A percentile compares a stretch with the other conserved stretches of the same genome.
These are phyloP conservation scores for Cordyceps cicadae DNA, from an alignment of 2,329 filamentous ascomycete genomes.

Conservation along the genomic window DNA sequence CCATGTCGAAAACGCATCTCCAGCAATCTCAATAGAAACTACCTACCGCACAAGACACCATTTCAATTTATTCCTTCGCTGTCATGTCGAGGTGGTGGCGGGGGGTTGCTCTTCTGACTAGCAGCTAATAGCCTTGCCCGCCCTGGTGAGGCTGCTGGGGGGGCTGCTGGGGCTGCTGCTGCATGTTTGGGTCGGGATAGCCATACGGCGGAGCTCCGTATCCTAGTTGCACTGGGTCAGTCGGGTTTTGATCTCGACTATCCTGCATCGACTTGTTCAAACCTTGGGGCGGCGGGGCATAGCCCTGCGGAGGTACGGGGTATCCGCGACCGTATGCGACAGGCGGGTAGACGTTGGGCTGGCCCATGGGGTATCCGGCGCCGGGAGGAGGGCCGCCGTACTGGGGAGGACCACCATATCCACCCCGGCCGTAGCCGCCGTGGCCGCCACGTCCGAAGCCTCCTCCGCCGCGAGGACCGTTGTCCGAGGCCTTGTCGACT, in stretches of 20 bases:
- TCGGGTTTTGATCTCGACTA: neutral
- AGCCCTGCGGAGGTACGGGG: constrained; percentile 26
- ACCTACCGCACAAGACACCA: neutral
- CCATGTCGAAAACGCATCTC: neutral
- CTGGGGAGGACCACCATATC: constrained; percentile 31
- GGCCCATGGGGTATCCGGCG: constrained; percentile 26
- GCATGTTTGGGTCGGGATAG: constrained; percentile 39
- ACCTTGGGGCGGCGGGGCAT: constrained; percentile 35
- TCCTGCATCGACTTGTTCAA: neutral
- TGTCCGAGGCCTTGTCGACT: constrained; percentile 90
- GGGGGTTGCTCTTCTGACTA: neutral
- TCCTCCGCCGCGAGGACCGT: constrained; percentile 50
- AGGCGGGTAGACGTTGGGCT: constrained; percentile 30
- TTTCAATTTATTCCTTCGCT: neutral
- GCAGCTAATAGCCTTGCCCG: constrained; percentile 32
- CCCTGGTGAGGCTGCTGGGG: constrained; percentile 19
- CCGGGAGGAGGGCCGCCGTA: constrained; percentile 31
- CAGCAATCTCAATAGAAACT: neutral
- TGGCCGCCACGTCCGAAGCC: constrained; percentile 35
- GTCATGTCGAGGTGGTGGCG: neutral
- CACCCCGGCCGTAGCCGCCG: constrained; percentile 31
- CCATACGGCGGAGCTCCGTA: constrained; percentile 34
- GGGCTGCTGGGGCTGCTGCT: constrained; percentile 30
- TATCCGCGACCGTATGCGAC: constrained; percentile 32
- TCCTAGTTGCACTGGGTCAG: constrained; percentile 20